Conservation (phyloP, 1,284 basidiomycete species). For the Leucoagaricus sp. region DNA sequence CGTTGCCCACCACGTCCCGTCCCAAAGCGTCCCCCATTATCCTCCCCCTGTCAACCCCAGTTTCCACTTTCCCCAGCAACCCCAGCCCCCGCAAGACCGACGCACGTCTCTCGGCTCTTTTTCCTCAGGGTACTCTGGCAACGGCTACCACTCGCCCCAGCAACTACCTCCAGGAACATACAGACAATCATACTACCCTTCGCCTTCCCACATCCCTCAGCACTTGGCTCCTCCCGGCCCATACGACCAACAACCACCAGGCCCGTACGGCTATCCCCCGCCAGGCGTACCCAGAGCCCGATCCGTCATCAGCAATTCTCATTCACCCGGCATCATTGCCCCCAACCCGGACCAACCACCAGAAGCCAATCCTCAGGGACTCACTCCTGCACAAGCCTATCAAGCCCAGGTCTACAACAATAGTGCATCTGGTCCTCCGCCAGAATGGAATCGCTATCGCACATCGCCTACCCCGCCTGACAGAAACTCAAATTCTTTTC, state of each 20-base stretch:
- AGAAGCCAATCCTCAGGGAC: slow-evolving; percentile 55
- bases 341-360: slow-evolving; percentile 56
- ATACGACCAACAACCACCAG: slow-evolving; percentile 26
- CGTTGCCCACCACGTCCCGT: slow-evolving; percentile 47
- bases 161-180: slow-evolving; percentile 24
- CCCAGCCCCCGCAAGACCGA: slow-evolving; percentile 22
- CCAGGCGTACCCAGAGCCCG: slow-evolving; percentile 44
- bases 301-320: slow-evolving; percentile 49
- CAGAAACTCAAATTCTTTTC: slow-evolving; percentile 22
- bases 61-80: slow-evolving; percentile 10
- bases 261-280: slow-evolving; percentile 39
- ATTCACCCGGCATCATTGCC: slow-evolving; percentile 46
- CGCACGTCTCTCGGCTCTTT: slow-evolving; percentile 8
- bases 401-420: slow-evolving; percentile 67
- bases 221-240: slow-evolving; percentile 21
- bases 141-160: slow-evolving; percentile 31
- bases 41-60: slow-evolving; percentile 17
- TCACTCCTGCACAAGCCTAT: slow-evolving; percentile 78
- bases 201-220: slow-evolving; percentile 12
- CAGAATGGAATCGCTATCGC: slow-evolving; percentile 25
- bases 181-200: slow-evolving; percentile 28
- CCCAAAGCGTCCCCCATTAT: slow-evolving; percentile 25
- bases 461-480: slow-evolving; percentile 29
- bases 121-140: slow-evolving; percentile 2
- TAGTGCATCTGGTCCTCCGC: slow-evolving; percentile 20